phyloP scores from a whole-genome alignment of 306 rosid genomes.

The Trifolium pratense region DNA sequence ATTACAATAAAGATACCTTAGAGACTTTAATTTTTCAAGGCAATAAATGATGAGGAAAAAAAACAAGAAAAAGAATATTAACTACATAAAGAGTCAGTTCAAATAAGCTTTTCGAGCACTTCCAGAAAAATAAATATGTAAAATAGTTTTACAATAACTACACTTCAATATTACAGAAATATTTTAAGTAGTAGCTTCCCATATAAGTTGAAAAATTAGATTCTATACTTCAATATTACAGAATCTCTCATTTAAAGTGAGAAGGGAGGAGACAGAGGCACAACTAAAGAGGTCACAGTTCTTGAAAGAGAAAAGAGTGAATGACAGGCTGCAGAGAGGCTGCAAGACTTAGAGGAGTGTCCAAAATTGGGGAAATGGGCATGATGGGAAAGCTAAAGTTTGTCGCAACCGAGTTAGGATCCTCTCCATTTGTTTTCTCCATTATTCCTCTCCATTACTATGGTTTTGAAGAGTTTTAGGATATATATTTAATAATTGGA shows the following conservation, averaged over 20 bases:
- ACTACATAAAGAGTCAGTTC: slow-evolving; percentile 1
- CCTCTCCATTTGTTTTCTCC: no score
- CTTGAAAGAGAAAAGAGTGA: background rate
- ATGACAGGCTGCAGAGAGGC: background rate
- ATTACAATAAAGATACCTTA: slow-evolving; percentile 20
- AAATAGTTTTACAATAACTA: background rate
- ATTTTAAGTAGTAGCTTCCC: background rate
- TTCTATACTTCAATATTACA: background rate
- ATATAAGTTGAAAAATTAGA: slow-evolving; percentile 14
- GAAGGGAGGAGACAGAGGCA: background rate
- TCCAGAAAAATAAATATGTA: background rate
- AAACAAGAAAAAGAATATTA: background rate
- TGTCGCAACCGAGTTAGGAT: background rate
- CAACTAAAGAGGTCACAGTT: background rate
- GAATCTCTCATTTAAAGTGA: slow-evolving; percentile 12
- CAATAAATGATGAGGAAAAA: slow-evolving; percentile 17
- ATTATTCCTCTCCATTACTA: no score
- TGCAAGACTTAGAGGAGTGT: background rate
- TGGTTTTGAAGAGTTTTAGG: no score
- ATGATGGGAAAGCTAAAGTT: background rate
- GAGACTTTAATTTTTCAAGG: slow-evolving; percentile 21
- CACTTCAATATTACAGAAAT: no score
- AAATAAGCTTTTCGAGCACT: background rate
- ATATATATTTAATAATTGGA: no score
- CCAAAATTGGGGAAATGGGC: background rate